Conservation (phyloP, 176 grass and related monocot species). For the Juncus effusus region DNA sequence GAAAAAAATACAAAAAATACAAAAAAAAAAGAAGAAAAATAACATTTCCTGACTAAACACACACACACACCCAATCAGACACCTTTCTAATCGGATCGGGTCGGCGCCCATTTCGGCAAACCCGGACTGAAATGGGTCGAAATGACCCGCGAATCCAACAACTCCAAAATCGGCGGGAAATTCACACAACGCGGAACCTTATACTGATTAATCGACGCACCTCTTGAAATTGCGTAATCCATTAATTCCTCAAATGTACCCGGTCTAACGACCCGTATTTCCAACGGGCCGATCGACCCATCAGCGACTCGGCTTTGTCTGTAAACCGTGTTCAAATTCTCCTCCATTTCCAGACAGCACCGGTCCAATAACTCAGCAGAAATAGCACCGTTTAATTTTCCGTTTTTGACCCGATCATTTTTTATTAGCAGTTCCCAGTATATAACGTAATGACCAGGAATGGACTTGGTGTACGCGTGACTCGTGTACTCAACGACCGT, state of each 20-base stretch:
- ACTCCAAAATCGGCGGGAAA: constrained; percentile 82
- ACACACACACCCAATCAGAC: constrained; percentile 5
- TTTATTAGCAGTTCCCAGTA: constrained; percentile 82
- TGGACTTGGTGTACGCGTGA: constrained; percentile 64
- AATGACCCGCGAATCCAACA: constrained; percentile 85
- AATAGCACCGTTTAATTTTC: constrained; percentile 5
- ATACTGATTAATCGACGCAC: constrained; percentile 93
- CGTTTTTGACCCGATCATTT: constrained; percentile 17
- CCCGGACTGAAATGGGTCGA: constrained; percentile 78
- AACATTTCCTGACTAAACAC: constrained; percentile 11
- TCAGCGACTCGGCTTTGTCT: constrained; percentile 87
- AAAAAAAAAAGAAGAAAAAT: constrained; percentile 16
- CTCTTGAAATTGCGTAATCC: constrained; percentile 88
- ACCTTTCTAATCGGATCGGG: constrained; percentile 27
- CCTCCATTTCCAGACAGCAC: constrained; percentile 88
- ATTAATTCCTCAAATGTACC: constrained; percentile 97
- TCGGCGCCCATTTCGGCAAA: constrained; percentile 65
- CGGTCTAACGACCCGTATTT: constrained; percentile 65
- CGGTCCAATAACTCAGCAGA: constrained; percentile 32
- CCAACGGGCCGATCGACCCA: constrained; percentile 78
- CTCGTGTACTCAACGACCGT: constrained; percentile 90
- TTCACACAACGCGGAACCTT: constrained; percentile 84
- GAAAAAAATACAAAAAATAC: constrained; percentile 33
- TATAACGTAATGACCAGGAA: constrained; percentile 91
- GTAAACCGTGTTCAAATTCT: constrained; percentile 80